Conservation (phyloP, 2,329 filamentous ascomycete species). For the Cladophialophora bantiana region DNA sequence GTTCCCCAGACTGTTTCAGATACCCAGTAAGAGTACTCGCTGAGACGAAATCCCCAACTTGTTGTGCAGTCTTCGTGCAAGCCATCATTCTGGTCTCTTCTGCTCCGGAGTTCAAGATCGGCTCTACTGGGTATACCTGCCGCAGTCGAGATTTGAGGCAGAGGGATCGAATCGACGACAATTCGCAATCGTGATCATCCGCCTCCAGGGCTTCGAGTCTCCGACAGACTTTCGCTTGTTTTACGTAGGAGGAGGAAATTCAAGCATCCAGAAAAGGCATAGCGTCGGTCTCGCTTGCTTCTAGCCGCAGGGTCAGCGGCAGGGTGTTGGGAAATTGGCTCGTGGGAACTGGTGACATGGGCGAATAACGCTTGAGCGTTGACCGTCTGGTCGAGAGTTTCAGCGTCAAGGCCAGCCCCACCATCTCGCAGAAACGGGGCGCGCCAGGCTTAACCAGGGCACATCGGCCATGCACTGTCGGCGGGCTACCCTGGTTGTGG, state of each 20-base stretch:
- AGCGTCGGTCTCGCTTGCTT: slow-evolving; percentile 9
- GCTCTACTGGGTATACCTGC: not conserved
- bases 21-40: not conserved
- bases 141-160: slow-evolving; percentile 5
- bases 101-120: slow-evolving; percentile 9
- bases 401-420: slow-evolving; percentile 26
- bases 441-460: not conserved
- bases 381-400: slow-evolving; percentile 18
- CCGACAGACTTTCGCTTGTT: slow-evolving; percentile 16
- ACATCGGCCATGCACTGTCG: slow-evolving; percentile 11
- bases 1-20: not conserved
- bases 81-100: slow-evolving; percentile 3
- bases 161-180: slow-evolving; percentile 18
- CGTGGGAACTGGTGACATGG: slow-evolving; percentile 15
- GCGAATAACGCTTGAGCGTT: slow-evolving; percentile 26
- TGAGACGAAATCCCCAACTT: not conserved
- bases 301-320: slow-evolving; percentile 16
- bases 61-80: not conserved
- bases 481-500: slow-evolving; percentile 20
- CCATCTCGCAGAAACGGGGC: slow-evolving; percentile 15
- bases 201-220: not conserved
- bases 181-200: slow-evolving; percentile 8
- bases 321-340: slow-evolving; percentile 34
- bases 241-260: slow-evolving; percentile 22
- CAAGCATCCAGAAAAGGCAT: slow-evolving; percentile 7